Evolutionary conservation across 331 rosid species (phyloP), one percentile per base, ranked within the genome.

Genomic region (Prunus yedoensis): DNA sequence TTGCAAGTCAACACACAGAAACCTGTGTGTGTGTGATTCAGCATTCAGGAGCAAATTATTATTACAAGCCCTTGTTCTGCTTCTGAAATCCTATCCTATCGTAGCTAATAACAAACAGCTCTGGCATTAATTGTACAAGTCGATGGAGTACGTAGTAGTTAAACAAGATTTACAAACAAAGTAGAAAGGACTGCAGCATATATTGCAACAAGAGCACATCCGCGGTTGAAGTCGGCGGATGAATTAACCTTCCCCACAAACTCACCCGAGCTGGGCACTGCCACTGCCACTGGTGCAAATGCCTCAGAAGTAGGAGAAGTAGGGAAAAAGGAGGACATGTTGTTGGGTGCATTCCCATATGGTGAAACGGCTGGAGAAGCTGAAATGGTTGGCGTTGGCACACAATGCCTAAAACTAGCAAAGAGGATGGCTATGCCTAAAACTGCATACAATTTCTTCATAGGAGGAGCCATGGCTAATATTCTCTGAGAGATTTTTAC

Each of bases 291-390:
- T 0, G 86, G 83, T 2, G 77, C 74, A 17, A 83, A n/a, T 68
- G 88, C 77, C 56, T 79, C 83, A 5, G 84, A 53, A 73, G 60
- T 66, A 23, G 76, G 71, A 73, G 86, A 93, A 58, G 84, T 72
- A 64, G 91, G 94, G 47, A 82, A 92, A 68, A 92, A 90, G 15
- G 91, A 85, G 11, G 90, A 88, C 74, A 89, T 80, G 68, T 87
- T 57, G 62, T 20, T 84, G 5, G 93, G 90, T 0, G 88, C 21
- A 16, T 80, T 82, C 43, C 28, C 87, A 30, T 85, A 76, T 27
- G 93, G 91, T 17, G 75, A 78, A 73, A 88, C 82, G 49, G 85
- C 77, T 0, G 92, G 91, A 51, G 96, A 88, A 66, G 90, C 91
- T 64, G 90, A 76, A 77, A 84, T 83, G 54, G 82, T 71, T 27